Percentiles rank a stretch among this genome's conserved stretches.
Evolutionary conservation across 106 monocot species (phyloP).

Genomic region (Hemerocallis citrina): DNA sequence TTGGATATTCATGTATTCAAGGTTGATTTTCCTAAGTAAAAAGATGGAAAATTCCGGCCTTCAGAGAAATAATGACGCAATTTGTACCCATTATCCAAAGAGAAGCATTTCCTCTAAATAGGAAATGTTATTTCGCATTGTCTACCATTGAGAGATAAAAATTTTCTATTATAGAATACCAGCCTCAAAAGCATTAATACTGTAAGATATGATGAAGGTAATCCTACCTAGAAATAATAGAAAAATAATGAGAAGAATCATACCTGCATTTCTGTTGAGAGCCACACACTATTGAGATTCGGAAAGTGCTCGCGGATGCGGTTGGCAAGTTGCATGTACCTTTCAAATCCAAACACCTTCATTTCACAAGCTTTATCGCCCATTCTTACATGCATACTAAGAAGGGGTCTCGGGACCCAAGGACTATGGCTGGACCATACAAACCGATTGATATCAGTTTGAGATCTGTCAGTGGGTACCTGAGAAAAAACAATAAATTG

Average conservation of each 20-base stretch:
- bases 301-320: constrained; percentile 54
- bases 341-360: constrained; percentile 68
- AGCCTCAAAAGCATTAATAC: no score
- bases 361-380: constrained; percentile 92
- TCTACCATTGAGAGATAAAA: no score
- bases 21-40: no score
- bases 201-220: no score
- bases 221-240: no score
- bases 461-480: constrained; percentile 25
- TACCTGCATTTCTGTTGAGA: constrained; percentile 90
- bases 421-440: constrained; percentile 76
- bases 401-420: constrained; percentile 68
- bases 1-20: no score
- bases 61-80: no score
- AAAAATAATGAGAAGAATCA: not conserved
- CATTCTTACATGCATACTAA: constrained; percentile 90
- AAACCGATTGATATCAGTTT: constrained; percentile 43
- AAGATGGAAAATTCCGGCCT: no score
- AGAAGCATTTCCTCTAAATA: no score
- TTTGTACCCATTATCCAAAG: no score
- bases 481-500: constrained; percentile 22
- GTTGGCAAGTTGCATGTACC: constrained; percentile 63
- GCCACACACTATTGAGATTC: constrained; percentile 61
- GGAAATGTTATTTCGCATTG: no score
- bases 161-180: no score